Evolutionary conservation across 2,329 filamentous ascomycete genomes (phyloP).

Genomic region (Dryadomyces quercivorus): DNA sequence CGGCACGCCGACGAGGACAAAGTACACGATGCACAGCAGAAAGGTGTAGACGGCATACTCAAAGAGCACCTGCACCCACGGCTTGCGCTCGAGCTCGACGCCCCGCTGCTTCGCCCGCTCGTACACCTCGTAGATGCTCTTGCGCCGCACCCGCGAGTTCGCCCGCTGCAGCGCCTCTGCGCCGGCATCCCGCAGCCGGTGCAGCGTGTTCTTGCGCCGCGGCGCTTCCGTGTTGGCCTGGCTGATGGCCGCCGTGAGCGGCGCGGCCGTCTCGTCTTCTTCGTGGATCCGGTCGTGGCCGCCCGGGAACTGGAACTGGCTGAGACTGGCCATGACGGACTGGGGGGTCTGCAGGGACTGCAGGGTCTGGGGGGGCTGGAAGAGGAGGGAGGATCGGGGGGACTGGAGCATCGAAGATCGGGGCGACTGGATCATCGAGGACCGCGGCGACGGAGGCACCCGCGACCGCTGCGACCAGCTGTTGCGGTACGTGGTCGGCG

Average conservation of each 20-base stretch:
- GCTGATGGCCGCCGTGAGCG: no score
- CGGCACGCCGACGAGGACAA: conserved; percentile 5
- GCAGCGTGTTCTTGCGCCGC: background rate
- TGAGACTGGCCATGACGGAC: background rate
- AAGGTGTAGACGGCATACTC: conserved; percentile 1
- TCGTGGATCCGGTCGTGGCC: background rate
- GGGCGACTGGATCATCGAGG: no score
- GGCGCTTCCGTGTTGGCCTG: no score
- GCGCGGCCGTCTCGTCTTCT: background rate
- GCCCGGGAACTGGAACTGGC: background rate
- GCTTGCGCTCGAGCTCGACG: conserved; percentile 2
- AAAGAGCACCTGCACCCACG: conserved; percentile 2
- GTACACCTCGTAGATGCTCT: conserved; percentile 2
- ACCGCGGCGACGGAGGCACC: no score
- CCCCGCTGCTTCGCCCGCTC: conserved; percentile 6
- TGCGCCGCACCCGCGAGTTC: background rate
- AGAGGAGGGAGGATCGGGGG: no score
- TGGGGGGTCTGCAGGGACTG: no score
- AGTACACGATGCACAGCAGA: conserved; percentile 2
- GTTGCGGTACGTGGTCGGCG: no score
- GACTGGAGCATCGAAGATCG: no score
- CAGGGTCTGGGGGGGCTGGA: no score
- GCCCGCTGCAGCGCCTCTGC: background rate
- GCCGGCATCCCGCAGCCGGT: background rate
- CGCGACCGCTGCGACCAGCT: no score